Percentiles rank a stretch among this genome's conserved stretches.
These are phyloP conservation scores for Linum tenue DNA, from an alignment of 345 rosid species.

Conservation along the genomic window DNA sequence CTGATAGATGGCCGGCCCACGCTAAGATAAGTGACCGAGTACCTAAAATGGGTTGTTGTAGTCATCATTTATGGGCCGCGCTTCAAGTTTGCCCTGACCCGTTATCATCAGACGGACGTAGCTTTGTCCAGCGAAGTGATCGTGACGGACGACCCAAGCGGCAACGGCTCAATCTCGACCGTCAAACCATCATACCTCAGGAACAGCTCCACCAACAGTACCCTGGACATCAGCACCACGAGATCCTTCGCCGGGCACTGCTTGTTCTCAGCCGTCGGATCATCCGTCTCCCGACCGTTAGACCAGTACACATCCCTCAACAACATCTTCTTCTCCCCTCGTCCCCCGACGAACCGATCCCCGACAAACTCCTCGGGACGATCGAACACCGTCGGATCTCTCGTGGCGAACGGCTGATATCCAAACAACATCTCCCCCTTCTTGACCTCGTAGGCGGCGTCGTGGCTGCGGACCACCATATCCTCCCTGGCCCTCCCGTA, in stretches of 20 bases:
- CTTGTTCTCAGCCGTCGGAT: conserved; percentile 37
- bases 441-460: conserved; percentile 33
- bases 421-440: conserved; percentile 48
- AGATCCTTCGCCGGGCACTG: conserved; percentile 45
- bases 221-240: conserved; percentile 32
- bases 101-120: neutral
- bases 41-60: too few relatives aligned
- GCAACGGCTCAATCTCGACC: conserved; percentile 10
- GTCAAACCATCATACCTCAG: conserved; percentile 42
- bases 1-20: too few relatives aligned
- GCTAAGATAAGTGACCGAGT: too few relatives aligned
- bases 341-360: conserved; percentile 30
- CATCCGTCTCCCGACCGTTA: conserved; percentile 33
- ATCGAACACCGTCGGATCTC: conserved; percentile 32
- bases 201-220: conserved; percentile 39
- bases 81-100: neutral
- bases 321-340: conserved; percentile 22
- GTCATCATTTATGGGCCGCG: too few relatives aligned
- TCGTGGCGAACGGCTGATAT: conserved; percentile 39
- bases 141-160: conserved; percentile 22
- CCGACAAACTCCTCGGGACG: conserved; percentile 33
- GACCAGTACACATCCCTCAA: conserved; percentile 49
- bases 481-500: conserved; percentile 36
- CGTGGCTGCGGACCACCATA: conserved; percentile 34
- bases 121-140: conserved; percentile 36